Base-by-base conservation (phyloP, 345 rosid species). In the Lagerstroemia speciosa region DNA sequence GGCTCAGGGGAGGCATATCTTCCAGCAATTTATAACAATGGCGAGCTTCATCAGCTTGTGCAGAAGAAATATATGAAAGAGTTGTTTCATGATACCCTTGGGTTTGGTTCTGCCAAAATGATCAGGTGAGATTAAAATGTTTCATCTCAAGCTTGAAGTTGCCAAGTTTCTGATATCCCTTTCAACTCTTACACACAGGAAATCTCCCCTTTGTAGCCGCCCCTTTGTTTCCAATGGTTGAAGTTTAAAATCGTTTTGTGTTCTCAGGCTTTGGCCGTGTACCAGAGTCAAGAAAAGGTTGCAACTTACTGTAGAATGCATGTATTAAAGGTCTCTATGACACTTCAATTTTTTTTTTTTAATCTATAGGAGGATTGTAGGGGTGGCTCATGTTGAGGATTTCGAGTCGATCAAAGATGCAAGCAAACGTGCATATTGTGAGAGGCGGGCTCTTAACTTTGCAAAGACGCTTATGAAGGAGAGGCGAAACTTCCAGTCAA, bases 71-170 rank as follows among this genome's bases (percentile, higher is more conserved):
- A 64, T 74, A 84, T 94, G 86, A 73, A 17, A 67, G 87, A 85
- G 68, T 75, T 94, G 78, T 77, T 91, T 78, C 97, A 89, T 66
- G 97, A 91, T 67, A 70, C 89, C 37, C 93, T 94, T 67, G 99
- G 99, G 64, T 94, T 89, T 36, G 99, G 97, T 33, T 91, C 97
- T 66, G 96, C 97, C 68, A 91, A 94, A 78, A 94, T 94, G 99
- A 91, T 89, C 53, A 88, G 99, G 98, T 87, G 66, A 77, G 71
- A 48, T 19, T 29, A 16, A n/a, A 40, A 20, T 33, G 1, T 22
- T 70, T 24, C 34, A 17, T 20, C 55, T 31, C 17, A 24, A 24
- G 4, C 14, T 69, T 57, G 30, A 36, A 53, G 60, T 43, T 46
- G 69, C 31, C 15, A 27, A 7, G 19, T 65, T 65, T 40, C 34